Evolutionary conservation across 345 rosid genomes (phyloP).

Genomic region (Corchorus olitorius): DNA sequence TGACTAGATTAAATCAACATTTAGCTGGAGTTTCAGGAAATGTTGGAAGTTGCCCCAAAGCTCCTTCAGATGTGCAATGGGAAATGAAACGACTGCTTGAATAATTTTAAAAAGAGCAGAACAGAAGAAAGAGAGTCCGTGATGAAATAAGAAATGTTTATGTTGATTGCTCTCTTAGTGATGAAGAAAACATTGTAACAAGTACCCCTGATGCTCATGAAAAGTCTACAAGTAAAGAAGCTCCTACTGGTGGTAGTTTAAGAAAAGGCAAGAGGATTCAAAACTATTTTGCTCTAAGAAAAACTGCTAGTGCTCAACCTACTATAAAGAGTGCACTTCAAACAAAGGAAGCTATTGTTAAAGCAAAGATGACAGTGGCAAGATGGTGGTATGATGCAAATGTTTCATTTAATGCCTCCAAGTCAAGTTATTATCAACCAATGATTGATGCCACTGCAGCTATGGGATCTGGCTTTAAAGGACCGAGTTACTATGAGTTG

Average conservation of each 20-base stretch:
- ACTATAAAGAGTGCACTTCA: too few species aligned
- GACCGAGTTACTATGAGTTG: too few species aligned
- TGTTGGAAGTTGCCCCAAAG: neutral
- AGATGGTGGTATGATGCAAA: too few species aligned
- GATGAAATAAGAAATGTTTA: neutral
- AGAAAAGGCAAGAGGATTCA: neutral
- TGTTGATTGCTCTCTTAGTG: neutral
- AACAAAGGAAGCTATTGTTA: too few species aligned
- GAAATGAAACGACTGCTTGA: neutral
- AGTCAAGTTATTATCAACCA: too few species aligned
- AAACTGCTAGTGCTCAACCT: too few species aligned
- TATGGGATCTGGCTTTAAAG: too few species aligned
- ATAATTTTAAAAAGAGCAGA: neutral
- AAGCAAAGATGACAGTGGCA: too few species aligned
- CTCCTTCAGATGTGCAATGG: neutral
- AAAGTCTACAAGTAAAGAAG: neutral
- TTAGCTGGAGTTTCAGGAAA: neutral
- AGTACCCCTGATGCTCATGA: too few species aligned
- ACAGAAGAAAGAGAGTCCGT: neutral
- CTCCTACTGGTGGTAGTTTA: neutral
- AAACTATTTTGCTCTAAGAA: neutral
- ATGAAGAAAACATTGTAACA: neutral
- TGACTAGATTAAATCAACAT: neutral
- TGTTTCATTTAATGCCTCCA: too few species aligned
- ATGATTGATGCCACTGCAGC: too few species aligned